Evolutionary conservation across 1,284 basidiomycete genomes (phyloP), one percentile per base, ranked within the genome.

Genomic region (Puccinia brachypodii): DNA sequence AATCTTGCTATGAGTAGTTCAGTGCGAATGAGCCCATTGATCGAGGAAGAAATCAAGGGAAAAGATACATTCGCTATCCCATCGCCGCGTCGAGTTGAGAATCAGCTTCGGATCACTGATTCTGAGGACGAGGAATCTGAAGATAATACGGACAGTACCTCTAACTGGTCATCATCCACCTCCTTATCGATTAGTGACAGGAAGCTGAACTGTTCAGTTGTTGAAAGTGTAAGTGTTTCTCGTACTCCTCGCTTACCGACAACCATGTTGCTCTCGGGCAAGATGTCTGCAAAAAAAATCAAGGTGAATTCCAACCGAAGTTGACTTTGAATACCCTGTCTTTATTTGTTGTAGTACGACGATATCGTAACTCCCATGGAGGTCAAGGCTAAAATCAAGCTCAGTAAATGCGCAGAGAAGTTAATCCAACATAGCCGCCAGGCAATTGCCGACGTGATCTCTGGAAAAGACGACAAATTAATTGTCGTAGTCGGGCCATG

Each of bases 401-500:
- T 50, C 6, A 66, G 42, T 40, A 76, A 76, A 16, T 64, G 14
- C 19, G n/a, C 33, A 28, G 60, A 76, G 44, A 76, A 66, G 28
- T 36, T 76, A 14, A 66, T 76, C 25, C 40, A 76, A 14, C 28
- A 31, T 9, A 76, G 75, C 33, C 58, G 58, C 31, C 58, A 76
- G 42, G 44, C 75, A 25, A 66, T 76, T 2, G 58, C 76, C 25
- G 64, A 68, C 16, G 76, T 78, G 76, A 84, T 86, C 58, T 84
- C 85, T 64, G 86, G 86, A 60, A 78, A 84, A 44, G 85, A 86
- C 74, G 86, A 87, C 82, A 84, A 84, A 25, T 82, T 87, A 68
- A 84, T 87, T 22, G 86, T 87, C 56, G 85, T 87, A 25, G 86
- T 87, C 83, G 96, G 96, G 3, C 96, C 96, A 25, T 99, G 96